Evolutionary conservation across 108 stramenopile species (phyloP), one percentile per base, ranked within the genome.

Genomic region (Pseudonitzschia multiseries): DNA sequence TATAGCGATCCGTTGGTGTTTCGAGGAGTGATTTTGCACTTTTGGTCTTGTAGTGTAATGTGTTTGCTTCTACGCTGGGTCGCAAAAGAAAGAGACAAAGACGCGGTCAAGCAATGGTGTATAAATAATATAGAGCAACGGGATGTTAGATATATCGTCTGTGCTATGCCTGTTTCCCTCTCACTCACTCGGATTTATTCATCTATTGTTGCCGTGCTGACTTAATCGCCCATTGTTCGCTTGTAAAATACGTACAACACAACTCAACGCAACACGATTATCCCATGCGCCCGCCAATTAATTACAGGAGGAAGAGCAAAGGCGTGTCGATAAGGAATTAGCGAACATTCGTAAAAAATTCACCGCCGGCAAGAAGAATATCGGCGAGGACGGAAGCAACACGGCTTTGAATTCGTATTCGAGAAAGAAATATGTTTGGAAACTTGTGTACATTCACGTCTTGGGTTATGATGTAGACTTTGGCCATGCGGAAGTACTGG

Each of bases 401-500:
- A 88, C 86, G 0, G 70, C 86, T 22, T 81, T 98, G 21, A 87
- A 86, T 42, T 84, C 91, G 41, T 99, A 99, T 75, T 89, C 96
- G 66, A 79, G 94, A 14, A 98, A 97, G 81, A 99, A 98, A 81
- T 99, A 99, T 81, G 96, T 98, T 41, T 99, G 98, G 98, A 99
- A 99, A 83, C 81, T 99, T 31, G 96, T 97, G 12, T 99, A 99
- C 83, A 98, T 98, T 71, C 96, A 92, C 78, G 95, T 98, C 68
- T 74, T 99, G 63, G 99, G 99, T 48, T 99, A 99, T 71, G 99
- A 99, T 74, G 98, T 99, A 20, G 98, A 99, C 73, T 98, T 99
- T 84, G 99, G 99, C 24, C 96, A 98, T 77, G 84, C 96, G 71
- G 97, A 98, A 79, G 94, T 98, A 32, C 75, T 98, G 56, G 83